Evolutionary conservation across 2,329 filamentous ascomycete genomes (phyloP).

Genomic region (Nemania serpens): DNA sequence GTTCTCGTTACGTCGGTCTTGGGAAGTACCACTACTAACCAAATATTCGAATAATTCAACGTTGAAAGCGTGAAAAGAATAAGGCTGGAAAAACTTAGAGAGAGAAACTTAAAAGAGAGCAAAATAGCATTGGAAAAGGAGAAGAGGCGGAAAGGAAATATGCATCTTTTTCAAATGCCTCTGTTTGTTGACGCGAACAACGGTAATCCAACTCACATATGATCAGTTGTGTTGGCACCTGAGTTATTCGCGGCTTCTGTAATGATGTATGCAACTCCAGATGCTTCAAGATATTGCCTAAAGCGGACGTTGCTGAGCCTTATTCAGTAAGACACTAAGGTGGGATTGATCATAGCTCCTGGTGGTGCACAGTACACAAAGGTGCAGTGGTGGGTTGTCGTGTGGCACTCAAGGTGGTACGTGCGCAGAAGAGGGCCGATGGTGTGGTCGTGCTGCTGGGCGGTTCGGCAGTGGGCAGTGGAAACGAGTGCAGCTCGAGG

Average conservation of each 20-base stretch:
- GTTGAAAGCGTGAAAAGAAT: neutral
- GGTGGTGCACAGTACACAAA: neutral
- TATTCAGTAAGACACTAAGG: slow-evolving; percentile 15
- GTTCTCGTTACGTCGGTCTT: slow-evolving; percentile 8
- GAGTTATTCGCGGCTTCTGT: slow-evolving; percentile 11
- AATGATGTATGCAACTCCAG: slow-evolving; percentile 17
- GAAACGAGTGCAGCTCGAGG: slow-evolving; percentile 32
- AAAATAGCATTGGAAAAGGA: neutral
- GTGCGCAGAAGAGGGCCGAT: slow-evolving; percentile 20
- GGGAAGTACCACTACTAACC: slow-evolving; percentile 8
- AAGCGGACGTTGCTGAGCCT: slow-evolving; percentile 21
- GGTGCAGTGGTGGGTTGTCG: neutral
- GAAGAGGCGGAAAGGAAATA: neutral
- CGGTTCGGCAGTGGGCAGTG: slow-evolving; percentile 28
- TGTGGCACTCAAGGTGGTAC: slow-evolving; percentile 26
- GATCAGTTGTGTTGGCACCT: neutral
- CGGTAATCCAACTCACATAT: too few relatives aligned
- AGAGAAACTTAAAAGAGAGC: neutral
- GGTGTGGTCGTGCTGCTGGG: slow-evolving; percentile 17
- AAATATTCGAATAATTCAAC: neutral
- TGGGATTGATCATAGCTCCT: slow-evolving; percentile 10
- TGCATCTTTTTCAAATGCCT: neutral
- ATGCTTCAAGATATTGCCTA: slow-evolving; percentile 24
- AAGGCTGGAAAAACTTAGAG: neutral
- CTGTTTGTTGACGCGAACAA: too few relatives aligned